A percentile compares a stretch with the other conserved stretches of the same genome.
phyloP scores from a whole-genome alignment of 208 protist genomes.

The Leishmania martiniquensis region DNA sequence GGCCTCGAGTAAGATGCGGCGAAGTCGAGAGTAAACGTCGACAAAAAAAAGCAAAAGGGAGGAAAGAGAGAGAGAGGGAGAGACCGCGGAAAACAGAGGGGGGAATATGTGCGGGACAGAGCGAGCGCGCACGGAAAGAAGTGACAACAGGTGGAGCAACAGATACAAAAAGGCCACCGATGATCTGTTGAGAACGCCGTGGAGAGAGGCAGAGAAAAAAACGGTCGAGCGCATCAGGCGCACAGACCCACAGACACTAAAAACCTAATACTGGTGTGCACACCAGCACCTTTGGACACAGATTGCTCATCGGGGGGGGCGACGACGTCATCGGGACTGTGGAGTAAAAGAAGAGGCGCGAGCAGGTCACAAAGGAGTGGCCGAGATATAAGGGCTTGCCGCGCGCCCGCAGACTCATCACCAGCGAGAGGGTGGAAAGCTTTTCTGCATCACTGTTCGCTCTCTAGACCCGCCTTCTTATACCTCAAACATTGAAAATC shows the following conservation, averaged over 20 bases:
- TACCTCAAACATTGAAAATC: conserved; percentile 15
- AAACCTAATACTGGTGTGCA: neutral
- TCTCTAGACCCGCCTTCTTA: neutral
- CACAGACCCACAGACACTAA: neutral
- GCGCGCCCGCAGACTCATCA: neutral
- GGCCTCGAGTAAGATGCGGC: conserved; percentile 10
- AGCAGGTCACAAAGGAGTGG: neutral
- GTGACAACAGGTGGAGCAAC: too few relatives aligned
- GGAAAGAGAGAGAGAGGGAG: conserved; percentile 7
- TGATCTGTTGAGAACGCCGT: neutral
- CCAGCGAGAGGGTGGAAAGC: neutral
- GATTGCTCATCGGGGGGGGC: neutral
- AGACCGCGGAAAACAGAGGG: neutral
- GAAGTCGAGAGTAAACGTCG: neutral
- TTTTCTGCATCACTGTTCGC: neutral
- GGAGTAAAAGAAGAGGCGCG: neutral
- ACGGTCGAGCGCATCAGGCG: neutral
- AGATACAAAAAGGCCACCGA: neutral
- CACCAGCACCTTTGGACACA: neutral
- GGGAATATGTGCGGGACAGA: neutral
- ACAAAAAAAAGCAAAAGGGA: conserved; percentile 12
- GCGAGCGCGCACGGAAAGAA: too few relatives aligned
- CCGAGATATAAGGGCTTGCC: neutral
- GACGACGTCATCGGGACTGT: neutral
- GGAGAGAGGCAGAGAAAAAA: conserved; percentile 1